These are phyloP conservation scores for Microdochium trichocladiopsis DNA, from an alignment of 2,329 filamentous ascomycete species.

Conservation along the genomic window DNA sequence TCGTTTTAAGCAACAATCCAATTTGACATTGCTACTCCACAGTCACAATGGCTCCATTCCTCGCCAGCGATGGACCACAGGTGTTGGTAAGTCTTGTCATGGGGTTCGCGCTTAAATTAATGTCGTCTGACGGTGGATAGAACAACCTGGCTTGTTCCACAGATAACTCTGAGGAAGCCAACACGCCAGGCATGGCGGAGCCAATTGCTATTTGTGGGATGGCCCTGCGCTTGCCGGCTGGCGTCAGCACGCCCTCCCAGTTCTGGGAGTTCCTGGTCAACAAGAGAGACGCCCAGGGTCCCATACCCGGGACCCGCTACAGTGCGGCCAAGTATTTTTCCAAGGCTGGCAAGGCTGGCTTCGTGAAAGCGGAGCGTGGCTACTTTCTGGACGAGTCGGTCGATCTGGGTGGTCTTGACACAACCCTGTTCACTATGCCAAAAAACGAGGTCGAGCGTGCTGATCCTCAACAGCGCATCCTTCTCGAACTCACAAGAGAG, in stretches of 20 bases:
- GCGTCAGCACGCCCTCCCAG: neutral
- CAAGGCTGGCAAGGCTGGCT: conserved; percentile 4
- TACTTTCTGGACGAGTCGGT: conserved; percentile 20
- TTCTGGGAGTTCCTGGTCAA: conserved; percentile 5
- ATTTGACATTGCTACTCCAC: neutral
- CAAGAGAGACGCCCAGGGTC: neutral
- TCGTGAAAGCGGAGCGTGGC: conserved; percentile 10
- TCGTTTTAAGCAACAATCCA: no score
- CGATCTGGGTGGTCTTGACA: conserved; percentile 17
- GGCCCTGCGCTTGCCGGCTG: conserved; percentile 5
- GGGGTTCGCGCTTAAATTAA: no score
- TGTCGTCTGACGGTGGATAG: no score
- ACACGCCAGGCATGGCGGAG: no score
- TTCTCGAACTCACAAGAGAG: conserved; percentile 27
- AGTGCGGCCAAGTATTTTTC: conserved; percentile 4
- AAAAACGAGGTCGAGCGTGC: conserved; percentile 18
- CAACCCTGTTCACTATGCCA: conserved; percentile 17
- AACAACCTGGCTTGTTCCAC: no score
- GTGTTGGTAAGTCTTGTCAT: neutral
- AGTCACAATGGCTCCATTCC: neutral
- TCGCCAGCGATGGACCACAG: neutral
- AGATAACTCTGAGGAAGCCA: no score
- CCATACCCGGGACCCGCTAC: conserved; percentile 3
- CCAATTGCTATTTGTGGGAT: conserved; percentile 7
- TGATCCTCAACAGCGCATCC: conserved; percentile 27